A percentile compares a stretch with the other conserved stretches of the same genome.
Evolutionary conservation across 75 land plant genomes (phyloP).

Genomic region (Chamaecyparis obtusa): DNA sequence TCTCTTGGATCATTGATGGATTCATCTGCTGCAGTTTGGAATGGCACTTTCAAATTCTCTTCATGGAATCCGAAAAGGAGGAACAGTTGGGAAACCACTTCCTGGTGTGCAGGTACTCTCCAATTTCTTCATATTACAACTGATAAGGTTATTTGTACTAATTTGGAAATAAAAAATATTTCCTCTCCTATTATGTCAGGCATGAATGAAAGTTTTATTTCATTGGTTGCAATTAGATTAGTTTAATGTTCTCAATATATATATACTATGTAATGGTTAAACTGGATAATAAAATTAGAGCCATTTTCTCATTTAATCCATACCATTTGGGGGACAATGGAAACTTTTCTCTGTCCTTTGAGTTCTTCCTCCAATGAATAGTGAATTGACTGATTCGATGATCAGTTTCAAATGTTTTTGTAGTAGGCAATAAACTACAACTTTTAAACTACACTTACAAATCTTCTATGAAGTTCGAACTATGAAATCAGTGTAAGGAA

Average conservation of each 20-base stretch:
- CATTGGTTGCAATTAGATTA: background rate
- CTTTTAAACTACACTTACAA: no score
- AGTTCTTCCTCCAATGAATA: background rate
- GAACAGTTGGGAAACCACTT: constrained; percentile 97
- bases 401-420: background rate
- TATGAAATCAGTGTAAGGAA: no score
- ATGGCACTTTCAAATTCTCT: constrained; percentile 98
- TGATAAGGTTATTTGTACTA: background rate
- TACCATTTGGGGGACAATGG: background rate
- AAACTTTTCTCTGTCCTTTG: background rate
- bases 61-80: constrained; percentile 71
- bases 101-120: constrained; percentile 86
- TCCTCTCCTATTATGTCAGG: background rate
- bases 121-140: background rate
- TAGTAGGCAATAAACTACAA: background rate
- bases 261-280: background rate
- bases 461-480: no score
- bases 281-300: background rate
- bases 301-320: background rate
- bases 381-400: background rate
- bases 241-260: background rate
- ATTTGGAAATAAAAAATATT: background rate
- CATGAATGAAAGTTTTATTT: background rate
- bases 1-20: background rate
- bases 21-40: constrained; percentile 64